phyloP scores from a whole-genome alignment of 176 grass and related monocot genomes.

The Phoenix dactylifera region DNA sequence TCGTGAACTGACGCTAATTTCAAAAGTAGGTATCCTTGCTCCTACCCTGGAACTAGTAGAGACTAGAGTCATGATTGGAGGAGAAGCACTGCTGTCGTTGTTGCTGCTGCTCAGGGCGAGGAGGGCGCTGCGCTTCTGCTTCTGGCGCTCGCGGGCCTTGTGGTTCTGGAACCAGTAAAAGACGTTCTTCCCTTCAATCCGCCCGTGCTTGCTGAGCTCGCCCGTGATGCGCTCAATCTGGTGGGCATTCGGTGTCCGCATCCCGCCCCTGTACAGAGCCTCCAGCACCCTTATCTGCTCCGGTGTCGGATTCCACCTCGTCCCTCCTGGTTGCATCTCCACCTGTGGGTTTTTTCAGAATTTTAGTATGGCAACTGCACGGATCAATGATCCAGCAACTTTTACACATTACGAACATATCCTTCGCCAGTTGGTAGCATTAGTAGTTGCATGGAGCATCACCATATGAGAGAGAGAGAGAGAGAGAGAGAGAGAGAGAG shows the following conservation, averaged over 20 bases:
- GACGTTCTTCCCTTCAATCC: conserved; percentile 92
- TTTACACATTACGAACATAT: too few species aligned
- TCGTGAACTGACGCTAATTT: too few species aligned
- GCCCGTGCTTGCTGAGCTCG: conserved; percentile 63
- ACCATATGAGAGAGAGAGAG: too few species aligned
- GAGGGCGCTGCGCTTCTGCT: conserved; percentile 83
- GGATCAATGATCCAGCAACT: too few species aligned
- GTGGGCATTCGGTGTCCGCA: conserved; percentile 67
- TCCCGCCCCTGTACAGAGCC: conserved; percentile 60
- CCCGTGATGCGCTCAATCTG: conserved; percentile 85
- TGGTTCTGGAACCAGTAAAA: conserved; percentile 99
- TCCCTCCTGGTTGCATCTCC: conserved; percentile 38
- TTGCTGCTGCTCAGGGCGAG: conserved; percentile 30
- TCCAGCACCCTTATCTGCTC: conserved; percentile 92
- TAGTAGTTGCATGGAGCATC: too few species aligned
- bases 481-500: too few species aligned
- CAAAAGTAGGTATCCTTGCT: too few species aligned
- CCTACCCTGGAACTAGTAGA: too few species aligned
- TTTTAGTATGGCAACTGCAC: too few species aligned
- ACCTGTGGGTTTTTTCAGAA: conserved; percentile 15
- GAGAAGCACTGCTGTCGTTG: too few species aligned
- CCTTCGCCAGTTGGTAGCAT: too few species aligned
- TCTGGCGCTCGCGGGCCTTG: conserved; percentile 89
- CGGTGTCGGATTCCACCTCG: conserved; percentile 78
- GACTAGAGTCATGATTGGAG: too few species aligned